A percentile compares a stretch with the other conserved stretches of the same genome.
These are phyloP conservation scores for Edaphochlamys debaryana DNA, from an alignment of 139 green algal species.

Conservation along the genomic window DNA sequence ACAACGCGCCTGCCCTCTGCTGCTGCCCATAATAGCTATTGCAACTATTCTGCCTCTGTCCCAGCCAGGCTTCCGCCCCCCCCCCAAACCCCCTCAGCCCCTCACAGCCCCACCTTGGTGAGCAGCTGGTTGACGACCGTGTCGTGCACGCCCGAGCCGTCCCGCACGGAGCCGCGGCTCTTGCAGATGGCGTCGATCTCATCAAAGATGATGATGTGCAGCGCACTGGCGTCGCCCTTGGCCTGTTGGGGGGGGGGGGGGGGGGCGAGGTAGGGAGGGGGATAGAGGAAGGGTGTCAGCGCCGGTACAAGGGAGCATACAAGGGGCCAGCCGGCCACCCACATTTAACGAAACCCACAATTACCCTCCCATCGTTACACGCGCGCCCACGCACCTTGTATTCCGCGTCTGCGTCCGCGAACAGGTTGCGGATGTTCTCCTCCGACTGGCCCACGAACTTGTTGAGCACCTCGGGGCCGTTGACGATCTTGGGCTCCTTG, in stretches of 20 bases:
- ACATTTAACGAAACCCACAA: too few relatives aligned
- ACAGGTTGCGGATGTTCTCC: constrained; percentile 98
- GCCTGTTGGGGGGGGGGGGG: background rate
- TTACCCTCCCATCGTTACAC: too few relatives aligned
- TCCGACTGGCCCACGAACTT: constrained; percentile 97
- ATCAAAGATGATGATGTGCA: constrained; percentile 99
- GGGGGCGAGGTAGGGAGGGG: background rate
- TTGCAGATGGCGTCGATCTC: constrained; percentile 99
- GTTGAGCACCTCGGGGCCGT: constrained; percentile 84
- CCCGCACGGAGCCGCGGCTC: constrained; percentile 78
- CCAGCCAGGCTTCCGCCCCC: too few relatives aligned
- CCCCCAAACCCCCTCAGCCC: too few relatives aligned
- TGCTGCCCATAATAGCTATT: too few relatives aligned
- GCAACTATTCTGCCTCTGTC: too few relatives aligned
- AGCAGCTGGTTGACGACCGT: constrained; percentile 99
- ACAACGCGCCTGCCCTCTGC: too few relatives aligned
- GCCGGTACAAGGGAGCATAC: background rate
- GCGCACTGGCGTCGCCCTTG: constrained; percentile 82
- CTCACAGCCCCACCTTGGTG: constrained; percentile 91
- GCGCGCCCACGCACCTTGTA: constrained; percentile 70
- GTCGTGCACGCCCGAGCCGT: constrained; percentile 94
- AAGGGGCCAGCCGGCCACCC: too few relatives aligned
- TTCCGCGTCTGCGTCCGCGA: constrained; percentile 94
- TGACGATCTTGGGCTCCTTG: constrained; percentile 95
- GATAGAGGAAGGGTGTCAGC: background rate